Evolutionary conservation across 345 rosid species (phyloP).

Genomic region (Ceriops decandra): DNA sequence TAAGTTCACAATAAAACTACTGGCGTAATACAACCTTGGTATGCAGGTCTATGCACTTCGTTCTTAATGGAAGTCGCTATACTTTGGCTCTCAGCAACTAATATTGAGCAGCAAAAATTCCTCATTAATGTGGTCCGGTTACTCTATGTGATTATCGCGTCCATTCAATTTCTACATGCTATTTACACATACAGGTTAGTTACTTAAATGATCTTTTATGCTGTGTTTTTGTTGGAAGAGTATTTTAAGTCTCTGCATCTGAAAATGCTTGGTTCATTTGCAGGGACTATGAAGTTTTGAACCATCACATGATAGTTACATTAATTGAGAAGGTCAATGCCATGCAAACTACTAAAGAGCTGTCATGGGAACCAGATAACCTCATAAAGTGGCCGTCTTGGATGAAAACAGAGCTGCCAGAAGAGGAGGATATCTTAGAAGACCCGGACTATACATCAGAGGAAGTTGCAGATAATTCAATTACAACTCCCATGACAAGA

Average conservation of each 20-base stretch:
- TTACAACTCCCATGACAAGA: slow-evolving; percentile 10
- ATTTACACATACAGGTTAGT: slow-evolving; percentile 62
- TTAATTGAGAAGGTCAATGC: slow-evolving; percentile 59
- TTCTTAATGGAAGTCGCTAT: slow-evolving; percentile 53
- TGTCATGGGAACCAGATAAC: slow-evolving; percentile 39
- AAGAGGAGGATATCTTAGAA: slow-evolving; percentile 38
- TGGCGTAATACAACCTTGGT: not conserved
- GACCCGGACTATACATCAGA: slow-evolving; percentile 58
- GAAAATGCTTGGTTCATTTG: not conserved
- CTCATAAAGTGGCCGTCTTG: slow-evolving; percentile 61
- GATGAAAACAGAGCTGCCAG: slow-evolving; percentile 60
- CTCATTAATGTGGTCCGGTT: slow-evolving; percentile 38
- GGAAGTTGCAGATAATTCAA: slow-evolving; percentile 36
- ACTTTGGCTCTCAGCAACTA: slow-evolving; percentile 35
- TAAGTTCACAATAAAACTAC: not conserved
- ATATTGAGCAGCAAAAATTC: slow-evolving; percentile 48
- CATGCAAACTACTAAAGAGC: slow-evolving; percentile 39
- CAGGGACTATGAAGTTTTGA: slow-evolving; percentile 77
- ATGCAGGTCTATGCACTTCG: slow-evolving; percentile 52
- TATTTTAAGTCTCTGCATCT: not conserved
- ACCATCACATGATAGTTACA: slow-evolving; percentile 52
- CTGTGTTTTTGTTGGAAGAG: not conserved
- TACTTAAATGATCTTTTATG: not conserved
- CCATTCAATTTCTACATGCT: slow-evolving; percentile 56
- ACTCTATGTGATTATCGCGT: slow-evolving; percentile 38